Evolutionary conservation across 768 basidiomycete genomes (phyloP), one percentile per base, ranked within the genome.

Genomic region (Boletus sp.): DNA sequence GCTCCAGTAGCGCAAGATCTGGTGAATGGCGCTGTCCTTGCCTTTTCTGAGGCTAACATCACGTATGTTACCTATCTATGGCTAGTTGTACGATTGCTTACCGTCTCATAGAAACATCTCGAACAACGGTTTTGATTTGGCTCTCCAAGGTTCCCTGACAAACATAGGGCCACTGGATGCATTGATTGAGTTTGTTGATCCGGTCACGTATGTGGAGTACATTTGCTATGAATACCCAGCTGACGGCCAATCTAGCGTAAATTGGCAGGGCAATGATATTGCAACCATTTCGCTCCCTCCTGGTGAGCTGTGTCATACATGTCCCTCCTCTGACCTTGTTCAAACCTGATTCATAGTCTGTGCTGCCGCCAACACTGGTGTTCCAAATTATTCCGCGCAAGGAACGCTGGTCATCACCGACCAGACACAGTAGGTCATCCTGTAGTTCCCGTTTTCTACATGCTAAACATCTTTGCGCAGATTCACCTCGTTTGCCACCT

Each of bases 161-260:
- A 81, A 84, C 49, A 69, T 80, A 7, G 88, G 88, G 0, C 87
- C 88, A 20, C 76, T 90, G 50, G 87, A 90, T 71, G 87, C 86
- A 4, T 62, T 78, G 47, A 89, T 90, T 48, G 79, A 80, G 14
- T 90, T 90, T 64, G 73, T 76, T 14, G 83, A 87, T 42, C 85
- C 85, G 2, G 72, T 89, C 45, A 80, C 63, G 83, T 86, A 72
- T 52, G 80, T 69, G 9, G 12, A 8, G 7, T 41, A n/a, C 18
- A 7, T 55, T 11, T 39, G n/a, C 41, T 33, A 41, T 35, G 33
- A 35, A 28, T 12, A 30, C 9, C 35, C 33, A 4, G 48, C 46
- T 53, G 6, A 62, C 17, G n/a, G 15, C 14, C 3, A 11, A 20
- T 36, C 52, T 55, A 87, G 83, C 12, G 83, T 89, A 15, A 77